Base-by-base conservation (phyloP, 306 rosid species). In the Citrullus amarus region DNA sequence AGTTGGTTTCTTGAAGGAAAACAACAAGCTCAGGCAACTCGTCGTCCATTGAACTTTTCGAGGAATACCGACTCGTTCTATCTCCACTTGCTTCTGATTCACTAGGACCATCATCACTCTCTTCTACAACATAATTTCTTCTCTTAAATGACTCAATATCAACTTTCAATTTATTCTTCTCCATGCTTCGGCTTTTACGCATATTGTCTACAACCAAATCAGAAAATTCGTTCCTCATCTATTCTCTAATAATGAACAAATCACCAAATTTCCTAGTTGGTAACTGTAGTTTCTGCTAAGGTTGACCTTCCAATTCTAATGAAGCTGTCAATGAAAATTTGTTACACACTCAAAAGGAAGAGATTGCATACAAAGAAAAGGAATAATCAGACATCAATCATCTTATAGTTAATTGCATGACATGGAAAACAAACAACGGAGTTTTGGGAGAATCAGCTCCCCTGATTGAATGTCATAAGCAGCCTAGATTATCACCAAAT, bases 1-100 rank as follows among this genome's bases (percentile, higher is more conserved):
- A 81, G 59, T 79, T 70, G 80, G 91, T 92, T 82, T 88, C 94
- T 55, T 88, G 96, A 83, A 91, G 84, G 83, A 93, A 93, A 58
- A 84, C 89, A 81, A 87, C 97, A 9, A 93, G 67, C 79, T 93
- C 97, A 11, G 97, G 96, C 10, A 84, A 56, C 57, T 88, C 90
- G 60, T 84, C 72, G 0, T 73, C 60, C 14, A 71, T 25, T 22
- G 85, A 73, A 62, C 78, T 83, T 50, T 80, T 79, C 61, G 55
- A 58, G 20, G 76, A 34, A 32, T 69, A 60, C 51, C 70, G 78
- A 17, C 44, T 85, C 50, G 76, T 87, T 80, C 82, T 75, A 65
- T 51, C 78, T 58, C 62, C 72, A 28, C 58, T 81, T 22, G 28
- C 51, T 25, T 85, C 70, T 17, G 68, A 53, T 28, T 80, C 81